Evolutionary conservation across 768 basidiomycete genomes (phyloP), one percentile per base, ranked within the genome.

Genomic region (Rhodotorula paludigena): DNA sequence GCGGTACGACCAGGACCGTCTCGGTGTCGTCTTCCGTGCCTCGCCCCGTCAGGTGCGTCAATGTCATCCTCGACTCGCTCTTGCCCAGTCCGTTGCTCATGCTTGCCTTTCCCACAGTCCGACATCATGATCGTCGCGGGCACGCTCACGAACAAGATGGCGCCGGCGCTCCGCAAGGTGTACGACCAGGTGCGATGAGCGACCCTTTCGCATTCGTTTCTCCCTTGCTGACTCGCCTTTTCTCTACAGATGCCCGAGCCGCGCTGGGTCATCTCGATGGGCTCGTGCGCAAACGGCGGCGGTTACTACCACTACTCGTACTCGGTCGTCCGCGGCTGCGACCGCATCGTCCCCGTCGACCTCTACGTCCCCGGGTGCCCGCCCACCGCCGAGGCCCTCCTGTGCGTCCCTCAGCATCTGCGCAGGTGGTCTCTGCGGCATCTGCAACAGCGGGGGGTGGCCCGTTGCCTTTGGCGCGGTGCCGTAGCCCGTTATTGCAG

Each of bases 71-170:
- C n/a, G n/a, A n/a, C 35, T 45, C 35, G 1, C n/a, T 4, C 5
- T 21, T 14, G 25, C 7, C 25, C 1, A 11, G 20, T n/a, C 0
- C n/a, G n/a, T n/a, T n/a, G n/a, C n/a, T n/a, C n/a, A n/a, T n/a
- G n/a, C n/a, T n/a, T n/a, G n/a, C n/a, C n/a, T n/a, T n/a, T n/a
- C n/a, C n/a, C 32, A 18, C 90, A 97, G 81, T 90, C 89, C 68
- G 92, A 96, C 77, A 89, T 96, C 77, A 97, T 97, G 94, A 99
- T 99, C 77, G 96, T 99, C 52, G 94, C 94, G 55, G 96, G 96
- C 41, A 99, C 96, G 0, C 81, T 99, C 75, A 99, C 96, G 69
- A 99, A 99, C 82, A 98, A 99, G 82, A 99, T 99, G 96, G 96
- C 93, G 9, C 96, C 96, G 48, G 94, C 96, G 14, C 78, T 99